Conservation (phyloP, 129 eudicot genomes). For the Artemisia annua region DNA sequence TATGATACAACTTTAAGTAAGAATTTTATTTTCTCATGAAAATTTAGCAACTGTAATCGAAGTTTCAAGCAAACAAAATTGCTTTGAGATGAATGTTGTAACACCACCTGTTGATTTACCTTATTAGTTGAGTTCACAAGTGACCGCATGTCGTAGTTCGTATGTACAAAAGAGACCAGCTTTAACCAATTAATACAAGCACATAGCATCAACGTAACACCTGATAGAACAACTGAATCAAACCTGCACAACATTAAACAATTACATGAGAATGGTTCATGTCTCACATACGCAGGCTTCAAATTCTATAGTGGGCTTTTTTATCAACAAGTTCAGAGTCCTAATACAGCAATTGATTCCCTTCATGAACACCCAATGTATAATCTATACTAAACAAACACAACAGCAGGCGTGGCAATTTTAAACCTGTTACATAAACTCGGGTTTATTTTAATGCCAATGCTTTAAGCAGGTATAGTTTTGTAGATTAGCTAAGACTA, state of each 20-base stretch:
- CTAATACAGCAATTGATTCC: background rate
- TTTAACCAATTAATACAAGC: conserved; percentile 91
- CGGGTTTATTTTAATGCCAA: background rate
- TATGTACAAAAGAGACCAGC: conserved; percentile 87
- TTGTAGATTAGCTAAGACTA: background rate
- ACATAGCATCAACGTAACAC: conserved; percentile 72
- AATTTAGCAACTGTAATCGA: background rate
- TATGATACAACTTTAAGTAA: background rate
- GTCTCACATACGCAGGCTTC: conserved; percentile 6
- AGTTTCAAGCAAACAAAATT: conserved; percentile 6
- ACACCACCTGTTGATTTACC: conserved; percentile 44
- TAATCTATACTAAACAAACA: background rate
- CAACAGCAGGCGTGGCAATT: background rate
- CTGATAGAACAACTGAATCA: conserved; percentile 88
- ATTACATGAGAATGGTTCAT: conserved; percentile 17
- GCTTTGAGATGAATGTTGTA: background rate
- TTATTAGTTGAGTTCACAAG: conserved; percentile 58
- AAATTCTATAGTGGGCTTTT: background rate
- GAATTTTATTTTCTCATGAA: background rate
- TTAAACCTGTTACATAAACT: background rate
- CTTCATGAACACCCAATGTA: background rate
- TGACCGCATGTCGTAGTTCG: conserved; percentile 79
- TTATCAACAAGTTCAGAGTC: background rate
- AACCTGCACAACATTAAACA: conserved; percentile 53
- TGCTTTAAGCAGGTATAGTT: background rate